Evolutionary conservation across 129 eudicot species (phyloP), one percentile per base, ranked within the genome.

Genomic region (Dittrichia graveolens): DNA sequence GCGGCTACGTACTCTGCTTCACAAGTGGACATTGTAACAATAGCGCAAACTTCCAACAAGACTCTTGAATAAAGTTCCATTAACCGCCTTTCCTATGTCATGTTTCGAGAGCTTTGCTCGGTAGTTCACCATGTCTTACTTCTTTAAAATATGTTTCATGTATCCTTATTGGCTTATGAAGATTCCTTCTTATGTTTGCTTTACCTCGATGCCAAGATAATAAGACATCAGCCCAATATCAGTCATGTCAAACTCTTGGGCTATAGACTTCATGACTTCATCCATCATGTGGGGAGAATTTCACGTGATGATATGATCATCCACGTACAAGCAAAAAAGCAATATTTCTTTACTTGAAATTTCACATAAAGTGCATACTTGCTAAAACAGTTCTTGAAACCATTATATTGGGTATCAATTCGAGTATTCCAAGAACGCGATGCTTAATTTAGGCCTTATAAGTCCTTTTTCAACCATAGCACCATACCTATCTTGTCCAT

Each of bases 281-380:
- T 49, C 4, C 2, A 10, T 2, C 16, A 11, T 13, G 6, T 12
- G 4, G 2, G 10, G 31, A 24, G 31, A 24, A 24, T 24, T 2
- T 2, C 31, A 0, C 2, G 31, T 24, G 31, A 24, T 2, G 8
- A 53, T 53, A 2, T 14, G 59, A 53, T 53, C 59, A 16, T 53
- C 59, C 6, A 35, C 44, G 41, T 58, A 34, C 43, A 34, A 58
- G 42, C 64, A 58, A 8, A 58, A 43, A 3, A 58, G 6, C 43
- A 58, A 10, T 31, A 58, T 8, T 8, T 31, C 14, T 58, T 14
- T 2, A 34, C 9, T 34, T 34, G 0, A 7, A 9, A 10, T 7
- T 58, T 58, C 41, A 58, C 64, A 14, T 58, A 58, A 58, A 34
- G 64, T 58, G 64, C 64, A 31, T 58, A 58, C 6, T 58, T 42